Evolutionary conservation across 371 early-diverging fungal species (phyloP), one percentile per base, ranked within the genome.

Genomic region (Actinomortierella ambigua): DNA sequence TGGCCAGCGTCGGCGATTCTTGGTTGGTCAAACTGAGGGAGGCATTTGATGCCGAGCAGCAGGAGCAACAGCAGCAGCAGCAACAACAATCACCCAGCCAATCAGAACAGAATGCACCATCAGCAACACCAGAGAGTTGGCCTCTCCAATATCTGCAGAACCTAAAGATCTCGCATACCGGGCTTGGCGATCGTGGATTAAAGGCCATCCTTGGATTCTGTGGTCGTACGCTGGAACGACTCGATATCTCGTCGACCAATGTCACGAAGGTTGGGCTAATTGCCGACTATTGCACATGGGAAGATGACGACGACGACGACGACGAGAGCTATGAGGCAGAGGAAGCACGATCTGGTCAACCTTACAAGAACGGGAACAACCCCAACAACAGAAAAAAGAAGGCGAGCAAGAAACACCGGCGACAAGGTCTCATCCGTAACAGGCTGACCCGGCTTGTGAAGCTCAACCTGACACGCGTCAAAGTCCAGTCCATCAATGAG

Each of bases 171-270:
- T 63, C 69, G 1, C 39, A 51, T 9, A 69, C 69, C 28, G 59
- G 52, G 8, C 50, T 69, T 26, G 69, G 69, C 4, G 64, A 69
- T 48, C 60, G 69, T 15, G 64, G 69, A 2, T 50, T 69, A 15
- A 69, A 63, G 53, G 39, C 56, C 1, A 28, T 69, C 20, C 27
- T 69, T 53, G 47, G 57, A 20, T 20, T 69, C 3, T 63, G 63
- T 55, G 64, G 69, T 1, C 29, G 15, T 17, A n/a, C 69, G 1
- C 11, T 69, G 24, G 26, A 46, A 29, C 50, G 69, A 18, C 46
- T 69, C 24, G 69, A 69, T 50, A 63, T 69, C 39, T 69, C 69
- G 2, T 39, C 51, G 22, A 69, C 69, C 17, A 47, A 50, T 5
- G 57, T 69, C 40, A 53, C 51, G 7, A 59, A 59, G 2, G 20